Conservation (phyloP, 176 grass and related monocot genomes). For the Hsuehochloa calcarea region DNA sequence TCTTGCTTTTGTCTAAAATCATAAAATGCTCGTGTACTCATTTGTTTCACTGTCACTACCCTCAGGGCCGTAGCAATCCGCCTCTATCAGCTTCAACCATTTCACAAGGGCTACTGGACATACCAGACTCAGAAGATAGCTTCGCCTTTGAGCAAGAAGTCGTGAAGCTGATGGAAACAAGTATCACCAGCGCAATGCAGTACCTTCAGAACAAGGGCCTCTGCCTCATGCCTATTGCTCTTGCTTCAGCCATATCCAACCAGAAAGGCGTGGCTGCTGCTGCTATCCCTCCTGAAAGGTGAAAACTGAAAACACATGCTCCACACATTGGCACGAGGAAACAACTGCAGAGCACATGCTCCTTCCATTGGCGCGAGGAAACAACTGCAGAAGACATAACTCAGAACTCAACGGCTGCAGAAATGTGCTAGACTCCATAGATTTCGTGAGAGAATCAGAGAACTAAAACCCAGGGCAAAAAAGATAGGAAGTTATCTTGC, state of each 20-base stretch:
- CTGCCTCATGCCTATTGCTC: conserved; percentile 83
- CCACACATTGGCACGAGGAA: background rate
- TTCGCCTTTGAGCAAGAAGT: conserved; percentile 66
- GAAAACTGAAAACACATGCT: conserved; percentile 38
- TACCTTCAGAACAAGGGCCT: conserved; percentile 82
- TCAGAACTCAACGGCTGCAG: background rate
- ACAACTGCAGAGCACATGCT: background rate
- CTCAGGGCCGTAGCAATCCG: conserved; percentile 7
- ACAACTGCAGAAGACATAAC: conserved; percentile 1
- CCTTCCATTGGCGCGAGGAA: too few relatives aligned
- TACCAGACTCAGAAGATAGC: conserved; percentile 40
- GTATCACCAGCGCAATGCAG: conserved; percentile 70
- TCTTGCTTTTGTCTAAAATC: background rate
- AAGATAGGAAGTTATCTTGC: conserved; percentile 4
- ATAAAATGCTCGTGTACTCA: background rate
- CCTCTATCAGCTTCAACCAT: conserved; percentile 32
- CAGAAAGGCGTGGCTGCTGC: conserved; percentile 49
- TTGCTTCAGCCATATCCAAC: conserved; percentile 63
- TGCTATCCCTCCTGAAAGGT: conserved; percentile 33
- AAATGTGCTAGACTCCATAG: background rate
- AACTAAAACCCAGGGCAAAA: background rate
- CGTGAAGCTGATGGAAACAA: conserved; percentile 71
- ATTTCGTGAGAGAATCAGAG: background rate
- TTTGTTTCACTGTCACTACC: background rate
- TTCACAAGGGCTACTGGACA: conserved; percentile 24